Evolutionary conservation across 1,139 yeast genomes (phyloP), one percentile per base, ranked within the genome.

Genomic region (Diutina ranongensis): DNA sequence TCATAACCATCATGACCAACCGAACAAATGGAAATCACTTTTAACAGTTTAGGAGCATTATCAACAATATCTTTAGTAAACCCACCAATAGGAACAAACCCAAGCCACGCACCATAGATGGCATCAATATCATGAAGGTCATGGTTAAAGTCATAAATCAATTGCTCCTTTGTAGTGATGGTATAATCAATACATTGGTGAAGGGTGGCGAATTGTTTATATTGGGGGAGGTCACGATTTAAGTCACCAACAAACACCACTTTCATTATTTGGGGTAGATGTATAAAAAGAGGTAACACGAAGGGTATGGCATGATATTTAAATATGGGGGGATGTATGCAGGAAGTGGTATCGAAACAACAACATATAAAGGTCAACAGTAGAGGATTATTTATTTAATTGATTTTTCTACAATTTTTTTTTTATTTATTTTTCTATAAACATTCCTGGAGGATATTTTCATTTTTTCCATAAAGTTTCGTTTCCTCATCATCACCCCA

Each of bases 1-100:
- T 83, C 84, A 50, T 74, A 75, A 25, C 68, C 71, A 52, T 83
- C 87, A 53, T 68, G 71, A 0, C 95, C 95, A 2, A 84, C 89
- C 47, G 87, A 74, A 45, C 86, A 80, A 36, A 80, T 68, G 1
- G 84, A 68, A 41, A 85, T 67, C 8, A 82, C 68, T 55, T 75
- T 74, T 49, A 84, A 61, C 3, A 65, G 52, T 1, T 55, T 31
- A 0, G 94, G 94, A 12, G 76, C 67, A 21, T 65, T 58, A 2
- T 65, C 76, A 45, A 81, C 57, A 13, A 80, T 56, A 19, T 71
- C 72, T 33, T 55, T 60, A 27, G 62, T 59, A 48, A 80, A 69
- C 0, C 79, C 80, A 2, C 81, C 83, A 10, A 76, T 49, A 2
- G 61, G 58, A 1, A 57, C 55, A 49, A 80, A 71, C 1, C 84